Base-by-base conservation (phyloP, 1,284 basidiomycete genomes). In the Peniophora sp. region DNA sequence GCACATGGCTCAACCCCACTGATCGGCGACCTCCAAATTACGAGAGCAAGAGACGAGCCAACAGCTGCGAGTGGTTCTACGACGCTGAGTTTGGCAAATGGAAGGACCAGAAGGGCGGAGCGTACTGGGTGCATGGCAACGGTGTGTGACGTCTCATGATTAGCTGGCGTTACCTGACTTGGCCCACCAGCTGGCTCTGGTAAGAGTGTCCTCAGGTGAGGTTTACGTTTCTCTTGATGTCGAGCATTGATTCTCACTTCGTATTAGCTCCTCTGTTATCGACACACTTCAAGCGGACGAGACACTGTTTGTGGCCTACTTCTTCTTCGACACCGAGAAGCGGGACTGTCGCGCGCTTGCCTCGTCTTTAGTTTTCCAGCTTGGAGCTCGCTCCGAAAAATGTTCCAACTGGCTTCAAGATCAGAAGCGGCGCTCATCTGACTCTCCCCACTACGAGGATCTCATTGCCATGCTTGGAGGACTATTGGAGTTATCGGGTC, bases 131-230 rank as follows among this genome's bases (percentile, higher is more conserved):
- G 17, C 24, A 52, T 17, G 51, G 51, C 1, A 52, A 52, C 22
- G 44, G 41, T 52, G 17, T 12, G 35, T 11, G 18, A n/a, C 8
- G 15, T 15, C 20, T 10, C 22, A 22, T 37, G 18, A n/a, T 52
- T 41, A 1, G 37, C 17, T 10, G 3, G 15, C 18, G 11, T 14
- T 18, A 8, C 22, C 37, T 24, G 11, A 43, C n/a, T 44, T 46
- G 17, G 27, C 12, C 27, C 9, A 2, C 24, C 24, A 52, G 51
- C 47, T 24, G 51, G 51, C 6, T 42, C 47, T 2, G 51, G 51
- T 2, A 51, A 51, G 47, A 51, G 37, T 27, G 24, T 51, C 23
- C 32, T 52, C 15, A 48, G 51, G 51, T 52, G 8, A 5, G 37
- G 8, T 8, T 5, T 20, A n/a, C n/a, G 15, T 15, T 20, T 15